phyloP scores from a whole-genome alignment of 2,329 filamentous ascomycete genomes.

The Colletotrichum sojae region DNA sequence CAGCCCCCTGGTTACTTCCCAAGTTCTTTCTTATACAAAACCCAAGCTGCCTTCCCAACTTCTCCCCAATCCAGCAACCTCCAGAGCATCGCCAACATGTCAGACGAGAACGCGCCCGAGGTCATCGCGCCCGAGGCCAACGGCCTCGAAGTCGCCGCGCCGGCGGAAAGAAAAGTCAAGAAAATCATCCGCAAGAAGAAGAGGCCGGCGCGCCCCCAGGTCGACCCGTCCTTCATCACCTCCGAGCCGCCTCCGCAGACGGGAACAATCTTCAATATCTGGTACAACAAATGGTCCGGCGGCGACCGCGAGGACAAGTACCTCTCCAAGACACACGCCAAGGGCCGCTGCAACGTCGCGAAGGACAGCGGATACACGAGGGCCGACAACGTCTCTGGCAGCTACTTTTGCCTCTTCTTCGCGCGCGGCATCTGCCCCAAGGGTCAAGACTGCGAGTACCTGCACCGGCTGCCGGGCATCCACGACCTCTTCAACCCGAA shows the following conservation, averaged over 20 bases:
- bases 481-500: conserved; percentile 95
- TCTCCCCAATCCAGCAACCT: background rate
- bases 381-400: conserved; percentile 82
- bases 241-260: conserved; percentile 92
- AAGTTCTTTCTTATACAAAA: no score
- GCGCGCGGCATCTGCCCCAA: conserved; percentile 79
- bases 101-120: conserved; percentile 29
- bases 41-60: background rate
- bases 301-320: conserved; percentile 96
- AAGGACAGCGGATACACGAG: conserved; percentile 84
- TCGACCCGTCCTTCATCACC: conserved; percentile 87
- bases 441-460: conserved; percentile 93
- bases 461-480: conserved; percentile 88
- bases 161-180: conserved; percentile 78
- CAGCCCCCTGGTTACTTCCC: no score
- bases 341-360: conserved; percentile 87
- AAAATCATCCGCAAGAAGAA: conserved; percentile 94
- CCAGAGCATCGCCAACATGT: conserved; percentile 21
- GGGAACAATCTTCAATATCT: conserved; percentile 96
- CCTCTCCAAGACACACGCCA: conserved; percentile 84
- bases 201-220: conserved; percentile 89
- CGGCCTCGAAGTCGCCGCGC: conserved; percentile 61
- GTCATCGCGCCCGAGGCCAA: conserved; percentile 50
- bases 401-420: conserved; percentile 92
- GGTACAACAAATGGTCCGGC: conserved; percentile 99